phyloP scores from a whole-genome alignment of 768 basidiomycete species.

The Tubosaeta sp. region DNA sequence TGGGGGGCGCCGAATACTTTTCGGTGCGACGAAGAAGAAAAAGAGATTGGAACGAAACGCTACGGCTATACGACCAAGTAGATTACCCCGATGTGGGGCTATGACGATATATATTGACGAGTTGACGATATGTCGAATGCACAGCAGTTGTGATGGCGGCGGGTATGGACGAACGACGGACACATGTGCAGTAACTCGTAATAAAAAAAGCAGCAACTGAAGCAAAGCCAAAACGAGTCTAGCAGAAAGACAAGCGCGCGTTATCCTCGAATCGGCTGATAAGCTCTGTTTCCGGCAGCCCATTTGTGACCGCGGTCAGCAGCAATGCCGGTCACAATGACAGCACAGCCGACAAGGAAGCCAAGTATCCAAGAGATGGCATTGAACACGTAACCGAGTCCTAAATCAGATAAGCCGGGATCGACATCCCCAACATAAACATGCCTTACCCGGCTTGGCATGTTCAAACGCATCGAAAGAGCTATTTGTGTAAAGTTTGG shows the following conservation, averaged over 20 bases:
- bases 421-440: background rate
- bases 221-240: background rate
- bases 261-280: slow-evolving; percentile 34
- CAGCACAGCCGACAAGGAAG: slow-evolving; percentile 46
- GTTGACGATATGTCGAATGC: background rate
- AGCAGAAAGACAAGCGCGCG: background rate
- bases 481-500: slow-evolving; percentile 49
- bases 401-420: slow-evolving; percentile 33
- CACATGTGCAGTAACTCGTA: background rate
- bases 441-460: slow-evolving; percentile 53
- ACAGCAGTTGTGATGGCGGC: background rate
- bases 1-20: slow-evolving; percentile 70
- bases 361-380: slow-evolving; percentile 58
- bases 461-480: slow-evolving; percentile 49
- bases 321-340: slow-evolving; percentile 58
- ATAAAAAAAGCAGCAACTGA: background rate
- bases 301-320: slow-evolving; percentile 50
- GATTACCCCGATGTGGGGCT: slow-evolving; percentile 65
- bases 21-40: slow-evolving; percentile 75
- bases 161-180: slow-evolving; percentile 8
- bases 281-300: slow-evolving; percentile 75
- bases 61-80: slow-evolving; percentile 75
- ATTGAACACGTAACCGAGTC: slow-evolving; percentile 56
- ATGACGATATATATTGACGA: background rate
- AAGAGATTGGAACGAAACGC: slow-evolving; percentile 86